phyloP scores from a whole-genome alignment of 805 yeast species.

The Wickerhamiella allomyrinae region DNA sequence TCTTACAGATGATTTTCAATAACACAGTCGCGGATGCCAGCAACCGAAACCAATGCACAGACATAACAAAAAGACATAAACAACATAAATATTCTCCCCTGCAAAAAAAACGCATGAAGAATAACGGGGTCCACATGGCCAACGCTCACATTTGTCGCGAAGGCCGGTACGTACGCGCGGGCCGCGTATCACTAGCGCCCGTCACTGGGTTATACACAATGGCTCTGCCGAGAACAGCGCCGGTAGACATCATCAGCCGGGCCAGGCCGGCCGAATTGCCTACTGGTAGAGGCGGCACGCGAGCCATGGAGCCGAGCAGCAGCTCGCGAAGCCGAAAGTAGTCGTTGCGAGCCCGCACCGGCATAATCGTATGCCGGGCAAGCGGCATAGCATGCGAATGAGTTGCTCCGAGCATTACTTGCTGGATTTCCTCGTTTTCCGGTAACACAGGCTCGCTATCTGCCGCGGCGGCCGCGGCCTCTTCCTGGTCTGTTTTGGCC shows the following conservation, averaged over 20 bases:
- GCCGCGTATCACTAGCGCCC: constrained; percentile 20
- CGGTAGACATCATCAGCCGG: constrained; percentile 22
- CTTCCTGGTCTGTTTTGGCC: constrained; percentile 19
- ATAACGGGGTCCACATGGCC: too few species aligned
- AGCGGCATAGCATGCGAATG: constrained; percentile 68
- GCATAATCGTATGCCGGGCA: constrained; percentile 51
- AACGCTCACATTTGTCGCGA: neutral
- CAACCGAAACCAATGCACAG: too few species aligned
- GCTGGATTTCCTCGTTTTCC: constrained; percentile 83
- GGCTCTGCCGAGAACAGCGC: constrained; percentile 24
- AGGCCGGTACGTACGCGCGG: constrained; percentile 15
- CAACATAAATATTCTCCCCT: too few species aligned
- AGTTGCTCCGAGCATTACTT: constrained; percentile 72
- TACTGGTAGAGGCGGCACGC: constrained; percentile 37
- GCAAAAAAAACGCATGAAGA: too few species aligned
- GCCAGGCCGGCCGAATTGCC: constrained; percentile 8
- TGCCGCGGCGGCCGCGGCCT: constrained; percentile 22
- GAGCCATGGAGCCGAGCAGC: constrained; percentile 66
- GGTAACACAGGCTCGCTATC: constrained; percentile 34
- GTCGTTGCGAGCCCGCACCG: constrained; percentile 51
- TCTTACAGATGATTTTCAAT: too few species aligned
- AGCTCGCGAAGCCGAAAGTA: constrained; percentile 76
- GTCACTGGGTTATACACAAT: constrained; percentile 21
- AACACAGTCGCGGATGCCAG: too few species aligned
- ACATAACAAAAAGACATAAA: too few species aligned